Percentiles rank a stretch among this genome's conserved stretches.
phyloP scores from a whole-genome alignment of 768 basidiomycete genomes.

The Lactarius tabidus region DNA sequence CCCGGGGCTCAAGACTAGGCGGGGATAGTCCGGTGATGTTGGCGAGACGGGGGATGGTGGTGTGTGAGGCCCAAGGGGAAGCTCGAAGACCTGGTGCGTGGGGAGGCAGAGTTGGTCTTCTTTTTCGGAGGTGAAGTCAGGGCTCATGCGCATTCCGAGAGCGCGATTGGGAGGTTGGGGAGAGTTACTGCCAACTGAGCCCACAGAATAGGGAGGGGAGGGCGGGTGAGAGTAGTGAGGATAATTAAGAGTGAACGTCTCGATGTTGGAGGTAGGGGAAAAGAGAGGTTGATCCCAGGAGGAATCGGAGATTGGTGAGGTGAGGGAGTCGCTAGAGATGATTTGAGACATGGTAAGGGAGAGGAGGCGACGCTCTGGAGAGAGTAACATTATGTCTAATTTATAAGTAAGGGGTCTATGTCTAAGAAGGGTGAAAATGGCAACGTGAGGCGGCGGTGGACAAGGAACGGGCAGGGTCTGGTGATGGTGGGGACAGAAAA shows the following conservation, averaged over 20 bases:
- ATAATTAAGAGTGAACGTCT: conserved; percentile 29
- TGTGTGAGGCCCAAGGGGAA: conserved; percentile 36
- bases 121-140: conserved; percentile 41
- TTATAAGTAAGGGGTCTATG: conserved; percentile 20
- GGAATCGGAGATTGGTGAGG: conserved; percentile 49
- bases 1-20: conserved; percentile 15
- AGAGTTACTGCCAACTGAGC: conserved; percentile 36
- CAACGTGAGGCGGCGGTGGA: conserved; percentile 19
- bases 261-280: conserved; percentile 38
- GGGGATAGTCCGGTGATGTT: conserved; percentile 30
- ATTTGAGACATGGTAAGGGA: conserved; percentile 52
- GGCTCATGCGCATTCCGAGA: conserved; percentile 50
- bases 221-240: conserved; percentile 32
- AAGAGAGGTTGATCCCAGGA: conserved; percentile 46
- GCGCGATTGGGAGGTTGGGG: conserved; percentile 37
- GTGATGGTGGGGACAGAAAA: conserved; percentile 27
- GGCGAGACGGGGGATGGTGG: conserved; percentile 34
- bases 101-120: conserved; percentile 58
- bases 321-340: conserved; percentile 54
- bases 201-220: conserved; percentile 41
- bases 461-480: conserved; percentile 24
- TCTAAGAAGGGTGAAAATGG: conserved; percentile 21
- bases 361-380: conserved; percentile 27
- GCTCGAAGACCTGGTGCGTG: conserved; percentile 72
- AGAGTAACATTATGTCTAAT: conserved; percentile 27